Percentiles rank a stretch among this genome's conserved stretches.
phyloP scores from a whole-genome alignment of 345 rosid species.

The Eucalyptus fibrosa region DNA sequence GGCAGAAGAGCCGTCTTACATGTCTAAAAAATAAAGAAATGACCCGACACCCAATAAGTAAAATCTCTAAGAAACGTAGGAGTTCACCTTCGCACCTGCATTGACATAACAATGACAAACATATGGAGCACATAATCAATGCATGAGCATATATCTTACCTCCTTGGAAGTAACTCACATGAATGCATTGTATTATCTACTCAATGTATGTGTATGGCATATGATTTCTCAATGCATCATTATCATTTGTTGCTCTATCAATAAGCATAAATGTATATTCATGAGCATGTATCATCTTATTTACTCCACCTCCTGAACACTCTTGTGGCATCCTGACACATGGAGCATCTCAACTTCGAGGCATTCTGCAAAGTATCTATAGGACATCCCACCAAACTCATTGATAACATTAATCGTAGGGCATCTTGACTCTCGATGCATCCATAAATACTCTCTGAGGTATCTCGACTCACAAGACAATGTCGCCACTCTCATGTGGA shows the following conservation, averaged over 20 bases:
- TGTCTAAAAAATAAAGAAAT: too few relatives aligned
- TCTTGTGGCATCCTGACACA: fast-evolving
- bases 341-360: fast-evolving
- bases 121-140: fast-evolving
- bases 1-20: fast-evolving
- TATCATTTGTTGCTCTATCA: fast-evolving
- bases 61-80: too few relatives aligned
- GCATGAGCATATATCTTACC: fast-evolving
- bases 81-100: fast-evolving
- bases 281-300: fast-evolving
- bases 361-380: fast-evolving
- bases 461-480: fast-evolving
- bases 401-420: fast-evolving
- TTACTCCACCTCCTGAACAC: fast-evolving
- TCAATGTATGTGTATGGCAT: fast-evolving
- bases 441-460: fast-evolving
- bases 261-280: fast-evolving
- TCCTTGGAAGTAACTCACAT: fast-evolving
- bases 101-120: fast-evolving
- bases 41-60: fast-evolving
- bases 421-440: fast-evolving
- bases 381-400: neutral
- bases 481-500: fast-evolving
- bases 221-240: fast-evolving
- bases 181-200: fast-evolving